Percentiles rank a stretch among this genome's conserved stretches.
phyloP scores from a whole-genome alignment of 129 eudicot species.

The Artemisia annua region DNA sequence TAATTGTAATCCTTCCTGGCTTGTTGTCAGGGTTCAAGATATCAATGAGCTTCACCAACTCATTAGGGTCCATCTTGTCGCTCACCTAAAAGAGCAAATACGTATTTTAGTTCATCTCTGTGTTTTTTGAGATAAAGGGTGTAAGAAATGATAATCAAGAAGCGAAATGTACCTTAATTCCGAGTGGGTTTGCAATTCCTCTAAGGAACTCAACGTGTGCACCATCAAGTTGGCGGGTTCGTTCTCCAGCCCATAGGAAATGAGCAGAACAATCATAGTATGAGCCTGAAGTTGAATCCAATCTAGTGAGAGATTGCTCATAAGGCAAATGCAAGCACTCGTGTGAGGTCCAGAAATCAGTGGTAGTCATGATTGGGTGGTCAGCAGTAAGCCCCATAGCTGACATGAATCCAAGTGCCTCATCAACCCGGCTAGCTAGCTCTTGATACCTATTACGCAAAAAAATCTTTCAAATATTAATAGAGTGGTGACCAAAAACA shows the following conservation, averaged over 20 bases:
- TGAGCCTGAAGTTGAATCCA: constrained; percentile 84
- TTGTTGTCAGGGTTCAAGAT: constrained; percentile 87
- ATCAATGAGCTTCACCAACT: constrained; percentile 86
- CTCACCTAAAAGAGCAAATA: constrained; percentile 67
- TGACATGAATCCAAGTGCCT: constrained; percentile 95
- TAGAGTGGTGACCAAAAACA: too few species aligned
- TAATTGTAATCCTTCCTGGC: constrained; percentile 88
- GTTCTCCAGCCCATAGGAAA: constrained; percentile 90
- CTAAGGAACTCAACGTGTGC: constrained; percentile 92
- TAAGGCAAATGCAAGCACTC: constrained; percentile 92
- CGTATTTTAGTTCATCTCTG: constrained; percentile 5
- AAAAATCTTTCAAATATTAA: constrained; percentile 7
- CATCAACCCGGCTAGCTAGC: constrained; percentile 89
- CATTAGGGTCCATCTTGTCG: constrained; percentile 89
- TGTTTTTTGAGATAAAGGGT: constrained; percentile 5
- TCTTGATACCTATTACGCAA: constrained; percentile 67
- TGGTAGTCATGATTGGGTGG: constrained; percentile 86
- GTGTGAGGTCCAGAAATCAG: constrained; percentile 95
- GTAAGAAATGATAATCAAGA: background rate
- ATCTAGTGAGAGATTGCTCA: constrained; percentile 82
- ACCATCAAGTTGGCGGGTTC: constrained; percentile 93
- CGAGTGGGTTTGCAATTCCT: constrained; percentile 94
- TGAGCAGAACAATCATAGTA: constrained; percentile 96
- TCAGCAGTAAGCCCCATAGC: constrained; percentile 89
- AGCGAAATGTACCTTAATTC: constrained; percentile 67